Base-by-base conservation (phyloP, 257 asterid genomes). In the Ilex asprella region DNA sequence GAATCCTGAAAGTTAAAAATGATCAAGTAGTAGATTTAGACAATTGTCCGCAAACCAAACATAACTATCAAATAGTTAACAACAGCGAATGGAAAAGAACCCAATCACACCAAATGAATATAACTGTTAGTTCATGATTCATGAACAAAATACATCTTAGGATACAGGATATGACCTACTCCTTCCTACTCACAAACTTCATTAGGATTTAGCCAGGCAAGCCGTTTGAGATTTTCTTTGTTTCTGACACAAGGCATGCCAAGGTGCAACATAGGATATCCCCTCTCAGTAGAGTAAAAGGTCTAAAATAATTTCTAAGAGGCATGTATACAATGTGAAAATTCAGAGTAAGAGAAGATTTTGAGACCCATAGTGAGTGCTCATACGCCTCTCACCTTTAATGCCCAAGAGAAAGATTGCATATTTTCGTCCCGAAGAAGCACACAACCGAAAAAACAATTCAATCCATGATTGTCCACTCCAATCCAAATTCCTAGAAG, bases 341-440 rank as follows among this genome's bases (percentile, higher is more conserved):
- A 35, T 3, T 35, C 8, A 35, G 41, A 35, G 41, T 3, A 35
- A 3, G 8, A 21, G 47, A 70, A 30, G 43, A 58, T 58, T 50
- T 35, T 35, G 41, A 35, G 7, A 35, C 41, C 41, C 41, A 35
- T 35, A 4, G 41, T 35, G 41, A 35, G 2, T 35, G 5, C 8
- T 35, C 41, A 35, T 35, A 35, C 14, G n/a, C 6, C 9, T 41
- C 50, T 54, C 69, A 80, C 90, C 87, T 74, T 81, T 73, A 81
- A 31, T 30, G 80, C 87, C 94, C 94, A 83, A 29, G 88, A 81
- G 67, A 81, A 81, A 50, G 86, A 79, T 65, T 78, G 82, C 69
- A 77, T 50, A 46, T 74, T 83, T 71, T 83, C 94, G 61, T 86
- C 94, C 60, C 83, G 82, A 56, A 86, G 80, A 56, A 86, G 86